Conservation (phyloP, 495 filamentous ascomycete species). For the Tuber melanosporum region DNA sequence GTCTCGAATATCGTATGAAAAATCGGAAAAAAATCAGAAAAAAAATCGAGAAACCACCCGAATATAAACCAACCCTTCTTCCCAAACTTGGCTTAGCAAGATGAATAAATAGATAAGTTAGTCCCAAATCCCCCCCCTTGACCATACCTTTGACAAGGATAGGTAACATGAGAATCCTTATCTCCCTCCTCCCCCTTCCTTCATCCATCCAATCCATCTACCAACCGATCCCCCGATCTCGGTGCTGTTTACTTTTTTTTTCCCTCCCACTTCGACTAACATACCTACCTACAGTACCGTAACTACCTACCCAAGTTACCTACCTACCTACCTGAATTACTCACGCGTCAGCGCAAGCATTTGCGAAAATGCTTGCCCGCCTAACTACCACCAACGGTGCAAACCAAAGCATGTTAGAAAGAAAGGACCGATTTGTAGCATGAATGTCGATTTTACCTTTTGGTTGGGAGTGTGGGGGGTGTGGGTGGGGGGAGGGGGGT, state of each 20-base stretch:
- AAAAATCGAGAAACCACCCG: not conserved
- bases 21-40: not conserved
- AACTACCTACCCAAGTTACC: not conserved
- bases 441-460: slow-evolving; percentile 3
- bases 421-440: not conserved
- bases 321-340: not conserved
- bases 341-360: not conserved
- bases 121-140: no score
- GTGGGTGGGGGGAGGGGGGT: not conserved
- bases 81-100: not conserved
- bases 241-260: not conserved
- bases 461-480: not conserved
- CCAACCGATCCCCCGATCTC: not conserved
- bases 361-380: not conserved
- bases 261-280: no score
- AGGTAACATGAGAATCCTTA: not conserved
- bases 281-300: no score
- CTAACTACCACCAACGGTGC: not conserved
- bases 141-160: not conserved
- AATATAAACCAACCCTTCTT: not conserved
- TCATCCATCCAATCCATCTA: not conserved
- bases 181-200: not conserved
- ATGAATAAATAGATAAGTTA: not conserved
- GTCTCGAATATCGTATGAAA: not conserved
- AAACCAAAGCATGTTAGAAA: not conserved